Percentiles rank a stretch among this genome's conserved stretches.
Conservation (phyloP, 2,329 filamentous ascomycete genomes). For the Colletotrichum endophyticum region DNA sequence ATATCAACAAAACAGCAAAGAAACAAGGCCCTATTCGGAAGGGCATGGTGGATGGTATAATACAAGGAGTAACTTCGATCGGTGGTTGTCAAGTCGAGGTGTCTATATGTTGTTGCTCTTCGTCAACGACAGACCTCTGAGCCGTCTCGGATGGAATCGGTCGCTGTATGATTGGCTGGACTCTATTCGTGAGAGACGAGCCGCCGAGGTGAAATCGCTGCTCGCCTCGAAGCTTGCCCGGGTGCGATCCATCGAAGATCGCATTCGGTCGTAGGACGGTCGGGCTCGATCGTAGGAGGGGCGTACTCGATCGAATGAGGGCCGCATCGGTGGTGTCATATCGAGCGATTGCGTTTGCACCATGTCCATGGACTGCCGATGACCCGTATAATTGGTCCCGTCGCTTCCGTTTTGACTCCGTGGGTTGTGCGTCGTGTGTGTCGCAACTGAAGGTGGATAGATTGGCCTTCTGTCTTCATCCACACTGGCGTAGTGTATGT, state of each 20-base stretch:
- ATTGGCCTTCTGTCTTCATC: conserved; percentile 92
- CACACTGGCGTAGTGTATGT: conserved; percentile 65
- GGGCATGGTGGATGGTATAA: conserved; percentile 25
- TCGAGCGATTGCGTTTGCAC: conserved; percentile 21
- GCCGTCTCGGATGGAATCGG: conserved; percentile 38
- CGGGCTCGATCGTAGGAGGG: conserved; percentile 72
- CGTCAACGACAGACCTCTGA: conserved; percentile 48
- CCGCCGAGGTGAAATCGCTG: conserved; percentile 90
- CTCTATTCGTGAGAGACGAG: conserved; percentile 83
- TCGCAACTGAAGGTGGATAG: conserved; percentile 89
- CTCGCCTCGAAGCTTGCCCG: conserved; percentile 85
- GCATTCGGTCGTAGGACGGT: conserved; percentile 87
- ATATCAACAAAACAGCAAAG: conserved; percentile 38
- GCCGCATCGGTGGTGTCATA: conserved; percentile 27
- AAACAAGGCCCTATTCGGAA: conserved; percentile 10
- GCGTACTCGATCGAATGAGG: conserved; percentile 34
- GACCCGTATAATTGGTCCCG: conserved; percentile 85
- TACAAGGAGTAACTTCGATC: conserved; percentile 22
- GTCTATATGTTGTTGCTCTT: conserved; percentile 44
- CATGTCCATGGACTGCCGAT: conserved; percentile 65
- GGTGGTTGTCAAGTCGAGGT: neutral
- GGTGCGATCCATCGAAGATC: conserved; percentile 85
- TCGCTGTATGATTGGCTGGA: conserved; percentile 61
- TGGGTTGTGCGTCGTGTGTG: conserved; percentile 77
- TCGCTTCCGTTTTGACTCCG: conserved; percentile 92